Evolutionary conservation across 768 basidiomycete species (phyloP).

Genomic region (Trametes maxima): DNA sequence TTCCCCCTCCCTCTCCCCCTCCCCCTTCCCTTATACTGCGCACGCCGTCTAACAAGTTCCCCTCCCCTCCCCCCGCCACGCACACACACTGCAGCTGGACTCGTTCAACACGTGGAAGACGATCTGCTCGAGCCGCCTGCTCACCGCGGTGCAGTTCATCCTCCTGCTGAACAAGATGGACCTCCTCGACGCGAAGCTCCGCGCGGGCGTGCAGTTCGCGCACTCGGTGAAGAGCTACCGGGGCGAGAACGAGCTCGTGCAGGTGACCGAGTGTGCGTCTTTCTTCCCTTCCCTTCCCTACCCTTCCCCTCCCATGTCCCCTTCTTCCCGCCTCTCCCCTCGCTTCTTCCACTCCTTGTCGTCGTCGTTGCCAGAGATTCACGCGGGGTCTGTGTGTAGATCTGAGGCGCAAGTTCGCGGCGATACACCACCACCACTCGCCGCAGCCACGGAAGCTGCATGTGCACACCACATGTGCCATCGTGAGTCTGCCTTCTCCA

Average conservation of each 20-base stretch:
- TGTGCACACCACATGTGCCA: slow-evolving; percentile 59
- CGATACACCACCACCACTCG: slow-evolving; percentile 52
- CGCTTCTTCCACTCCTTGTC: no score
- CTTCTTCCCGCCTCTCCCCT: background rate
- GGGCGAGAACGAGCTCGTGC: slow-evolving; percentile 52
- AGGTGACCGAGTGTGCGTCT: slow-evolving; percentile 54
- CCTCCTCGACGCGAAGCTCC: slow-evolving; percentile 56
- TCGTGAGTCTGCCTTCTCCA: slow-evolving; percentile 37
- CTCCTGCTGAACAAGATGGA: slow-evolving; percentile 67
- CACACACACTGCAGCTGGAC: slow-evolving; percentile 47
- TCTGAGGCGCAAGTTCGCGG: slow-evolving; percentile 51
- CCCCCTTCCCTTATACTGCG: no score
- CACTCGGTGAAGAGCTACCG: slow-evolving; percentile 57
- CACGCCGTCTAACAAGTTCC: no score
- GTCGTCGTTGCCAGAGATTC: no score
- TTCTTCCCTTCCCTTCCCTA: background rate
- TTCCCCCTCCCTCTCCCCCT: no score
- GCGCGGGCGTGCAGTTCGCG: slow-evolving; percentile 52
- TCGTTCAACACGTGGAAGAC: slow-evolving; percentile 61
- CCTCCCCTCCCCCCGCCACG: background rate
- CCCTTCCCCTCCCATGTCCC: no score
- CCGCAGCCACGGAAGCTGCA: slow-evolving; percentile 51
- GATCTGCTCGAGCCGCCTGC: slow-evolving; percentile 59
- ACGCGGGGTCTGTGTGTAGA: slow-evolving; percentile 36
- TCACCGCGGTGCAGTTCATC: slow-evolving; percentile 55